Percentiles rank a stretch among this genome's conserved stretches.
Conservation (phyloP, 768 basidiomycete species). For the Agrocybe praecox region DNA sequence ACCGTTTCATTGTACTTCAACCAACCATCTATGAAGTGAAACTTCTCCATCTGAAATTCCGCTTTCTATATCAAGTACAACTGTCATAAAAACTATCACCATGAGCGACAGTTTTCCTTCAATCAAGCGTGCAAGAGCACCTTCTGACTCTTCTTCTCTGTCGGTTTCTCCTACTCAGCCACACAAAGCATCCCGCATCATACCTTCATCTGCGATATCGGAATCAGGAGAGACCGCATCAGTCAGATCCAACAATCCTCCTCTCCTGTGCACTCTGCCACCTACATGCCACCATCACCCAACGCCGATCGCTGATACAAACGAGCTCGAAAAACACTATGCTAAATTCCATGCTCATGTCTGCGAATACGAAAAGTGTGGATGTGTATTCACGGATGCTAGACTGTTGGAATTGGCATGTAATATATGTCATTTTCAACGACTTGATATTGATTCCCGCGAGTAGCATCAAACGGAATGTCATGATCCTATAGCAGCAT, state of each 20-base stretch:
- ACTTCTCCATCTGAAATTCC: too few relatives aligned
- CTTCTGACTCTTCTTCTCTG: conserved; percentile 35
- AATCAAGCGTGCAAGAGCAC: conserved; percentile 38
- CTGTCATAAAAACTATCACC: neutral
- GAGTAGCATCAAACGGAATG: conserved; percentile 81
- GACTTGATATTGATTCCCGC: neutral
- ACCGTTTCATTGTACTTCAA: too few relatives aligned
- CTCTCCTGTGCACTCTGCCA: conserved; percentile 72
- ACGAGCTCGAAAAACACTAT: conserved; percentile 83
- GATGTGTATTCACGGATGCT: conserved; percentile 85
- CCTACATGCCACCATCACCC: conserved; percentile 78
- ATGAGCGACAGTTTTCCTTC: conserved; percentile 7
- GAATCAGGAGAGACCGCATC: conserved; percentile 4
- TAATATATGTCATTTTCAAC: conserved; percentile 15
- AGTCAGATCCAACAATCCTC: conserved; percentile 26
- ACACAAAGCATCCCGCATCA: conserved; percentile 31
- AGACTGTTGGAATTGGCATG: conserved; percentile 79
- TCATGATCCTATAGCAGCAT: conserved; percentile 82
- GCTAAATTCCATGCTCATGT: conserved; percentile 84
- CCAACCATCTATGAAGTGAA: too few relatives aligned
- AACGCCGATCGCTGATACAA: conserved; percentile 63
- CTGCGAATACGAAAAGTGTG: conserved; percentile 69
- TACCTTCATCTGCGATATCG: conserved; percentile 1
- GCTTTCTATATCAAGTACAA: neutral
- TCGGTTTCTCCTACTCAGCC: conserved; percentile 24